phyloP scores from a whole-genome alignment of 345 rosid species.

The Raphanus raphanistrum region DNA sequence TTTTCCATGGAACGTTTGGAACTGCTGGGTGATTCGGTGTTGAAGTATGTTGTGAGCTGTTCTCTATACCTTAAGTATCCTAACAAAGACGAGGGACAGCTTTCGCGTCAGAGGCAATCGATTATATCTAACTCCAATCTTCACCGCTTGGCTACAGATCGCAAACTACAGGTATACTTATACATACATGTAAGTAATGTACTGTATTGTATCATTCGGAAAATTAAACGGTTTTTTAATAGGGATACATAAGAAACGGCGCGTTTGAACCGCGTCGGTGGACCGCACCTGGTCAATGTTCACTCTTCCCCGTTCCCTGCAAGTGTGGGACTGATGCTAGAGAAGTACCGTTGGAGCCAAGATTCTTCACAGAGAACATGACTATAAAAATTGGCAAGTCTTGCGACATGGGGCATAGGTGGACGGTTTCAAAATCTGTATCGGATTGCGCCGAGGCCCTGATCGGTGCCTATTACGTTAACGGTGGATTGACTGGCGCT shows the following conservation, averaged over 20 bases:
- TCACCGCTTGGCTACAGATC: slow-evolving; percentile 57
- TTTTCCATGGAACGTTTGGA: slow-evolving; percentile 97
- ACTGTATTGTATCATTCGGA: slow-evolving; percentile 14
- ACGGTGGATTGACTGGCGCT: slow-evolving; percentile 69
- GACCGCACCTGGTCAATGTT: slow-evolving; percentile 82
- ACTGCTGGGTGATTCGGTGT: slow-evolving; percentile 91
- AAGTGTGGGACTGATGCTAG: slow-evolving; percentile 57
- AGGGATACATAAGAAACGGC: slow-evolving; percentile 76
- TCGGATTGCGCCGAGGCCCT: slow-evolving; percentile 88
- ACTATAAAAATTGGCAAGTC: slow-evolving; percentile 54
- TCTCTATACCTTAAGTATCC: slow-evolving; percentile 70
- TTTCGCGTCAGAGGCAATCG: slow-evolving; percentile 46
- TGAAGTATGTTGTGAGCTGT: slow-evolving; percentile 79
- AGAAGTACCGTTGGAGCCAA: slow-evolving; percentile 73
- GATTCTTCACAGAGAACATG: slow-evolving; percentile 52
- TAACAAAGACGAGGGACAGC: slow-evolving; percentile 65
- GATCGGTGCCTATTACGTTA: slow-evolving; percentile 71
- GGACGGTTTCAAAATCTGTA: slow-evolving; percentile 81
- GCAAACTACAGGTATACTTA: slow-evolving; percentile 63
- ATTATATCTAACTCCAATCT: slow-evolving; percentile 68
- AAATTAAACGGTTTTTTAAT: not conserved
- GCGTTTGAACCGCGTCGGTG: slow-evolving; percentile 90
- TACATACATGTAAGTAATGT: not conserved
- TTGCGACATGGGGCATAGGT: slow-evolving; percentile 84
- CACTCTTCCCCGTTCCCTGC: slow-evolving; percentile 60